phyloP scores from a whole-genome alignment of 441 rosid species.

The Populus hybrid region DNA sequence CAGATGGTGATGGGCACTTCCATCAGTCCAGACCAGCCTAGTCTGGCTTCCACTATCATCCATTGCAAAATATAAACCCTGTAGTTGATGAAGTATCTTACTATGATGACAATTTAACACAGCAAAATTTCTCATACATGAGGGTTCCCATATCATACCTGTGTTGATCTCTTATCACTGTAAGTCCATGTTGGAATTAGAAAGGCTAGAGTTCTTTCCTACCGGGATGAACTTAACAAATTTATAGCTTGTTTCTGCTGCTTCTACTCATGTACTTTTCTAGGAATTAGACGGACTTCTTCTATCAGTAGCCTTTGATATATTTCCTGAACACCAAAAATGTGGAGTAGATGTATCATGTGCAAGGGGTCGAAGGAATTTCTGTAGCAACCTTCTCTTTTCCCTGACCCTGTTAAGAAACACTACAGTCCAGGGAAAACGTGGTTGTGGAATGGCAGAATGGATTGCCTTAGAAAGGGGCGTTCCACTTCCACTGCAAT shows the following conservation, averaged over 20 bases:
- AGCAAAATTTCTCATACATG: background rate
- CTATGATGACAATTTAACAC: background rate
- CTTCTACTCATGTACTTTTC: slow-evolving; percentile 46
- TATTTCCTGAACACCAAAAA: slow-evolving; percentile 32
- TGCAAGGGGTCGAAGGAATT: slow-evolving; percentile 62
- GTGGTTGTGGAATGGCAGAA: slow-evolving; percentile 46
- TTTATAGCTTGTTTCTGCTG: slow-evolving; percentile 52
- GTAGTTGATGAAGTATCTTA: slow-evolving; percentile 24
- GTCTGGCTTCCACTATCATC: slow-evolving; percentile 66
- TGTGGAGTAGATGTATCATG: slow-evolving; percentile 39
- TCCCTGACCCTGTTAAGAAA: slow-evolving; percentile 84
- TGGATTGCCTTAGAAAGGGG: slow-evolving; percentile 63
- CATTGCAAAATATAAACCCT: slow-evolving; percentile 61
- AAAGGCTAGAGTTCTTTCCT: slow-evolving; percentile 36
- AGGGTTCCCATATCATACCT: slow-evolving; percentile 40
- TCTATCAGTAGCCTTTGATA: slow-evolving; percentile 48
- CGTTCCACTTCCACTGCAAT: slow-evolving; percentile 56
- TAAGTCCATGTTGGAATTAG: slow-evolving; percentile 55
- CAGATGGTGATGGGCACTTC: slow-evolving; percentile 27
- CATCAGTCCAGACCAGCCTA: slow-evolving; percentile 79
- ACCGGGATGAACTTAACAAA: slow-evolving; percentile 38
- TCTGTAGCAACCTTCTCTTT: slow-evolving; percentile 66
- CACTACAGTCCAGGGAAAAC: slow-evolving; percentile 95
- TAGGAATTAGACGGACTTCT: slow-evolving; percentile 62
- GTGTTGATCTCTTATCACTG: slow-evolving; percentile 71